Percentiles rank a stretch among this genome's conserved stretches.
These are phyloP conservation scores for Glycine latifolia DNA, from an alignment of 306 rosid species.

Conservation along the genomic window DNA sequence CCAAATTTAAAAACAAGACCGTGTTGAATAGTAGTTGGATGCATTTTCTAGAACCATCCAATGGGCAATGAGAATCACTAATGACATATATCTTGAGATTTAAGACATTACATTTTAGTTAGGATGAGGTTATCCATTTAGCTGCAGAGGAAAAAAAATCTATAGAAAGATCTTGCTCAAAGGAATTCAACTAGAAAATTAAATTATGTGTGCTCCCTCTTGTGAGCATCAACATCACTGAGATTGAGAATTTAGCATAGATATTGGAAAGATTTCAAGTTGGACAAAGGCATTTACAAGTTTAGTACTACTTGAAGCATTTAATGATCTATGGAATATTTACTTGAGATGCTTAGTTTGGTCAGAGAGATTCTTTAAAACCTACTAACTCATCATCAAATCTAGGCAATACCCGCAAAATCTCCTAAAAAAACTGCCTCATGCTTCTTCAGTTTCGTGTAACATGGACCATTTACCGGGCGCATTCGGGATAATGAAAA, in stretches of 20 bases:
- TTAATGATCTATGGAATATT: constrained; percentile 60
- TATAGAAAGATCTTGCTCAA: constrained; percentile 61
- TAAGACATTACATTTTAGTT: constrained; percentile 35
- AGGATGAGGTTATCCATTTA: constrained; percentile 49
- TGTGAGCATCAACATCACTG: constrained; percentile 48
- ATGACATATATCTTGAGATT: constrained; percentile 60
- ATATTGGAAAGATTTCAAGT: constrained; percentile 70
- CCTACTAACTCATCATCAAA: constrained; percentile 52
- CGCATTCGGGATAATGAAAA: constrained; percentile 36
- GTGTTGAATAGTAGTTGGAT: constrained; percentile 47
- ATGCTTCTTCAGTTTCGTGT: constrained; percentile 56
- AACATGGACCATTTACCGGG: constrained; percentile 39
- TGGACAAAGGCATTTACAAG: constrained; percentile 50
- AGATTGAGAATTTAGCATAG: constrained; percentile 67
- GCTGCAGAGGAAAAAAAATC: constrained; percentile 55
- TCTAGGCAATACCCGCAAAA: constrained; percentile 64
- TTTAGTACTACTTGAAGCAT: constrained; percentile 50
- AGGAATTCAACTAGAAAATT: background rate
- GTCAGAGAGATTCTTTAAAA: constrained; percentile 61
- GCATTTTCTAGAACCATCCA: constrained; percentile 53
- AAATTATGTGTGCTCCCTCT: constrained; percentile 42
- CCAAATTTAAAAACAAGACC: constrained; percentile 30
- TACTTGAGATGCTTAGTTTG: constrained; percentile 53
- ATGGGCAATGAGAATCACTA: constrained; percentile 41
- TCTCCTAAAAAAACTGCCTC: constrained; percentile 84